Evolutionary conservation across 2,329 filamentous ascomycete genomes (phyloP).

Genomic region (Lasiodiplodia sp.): DNA sequence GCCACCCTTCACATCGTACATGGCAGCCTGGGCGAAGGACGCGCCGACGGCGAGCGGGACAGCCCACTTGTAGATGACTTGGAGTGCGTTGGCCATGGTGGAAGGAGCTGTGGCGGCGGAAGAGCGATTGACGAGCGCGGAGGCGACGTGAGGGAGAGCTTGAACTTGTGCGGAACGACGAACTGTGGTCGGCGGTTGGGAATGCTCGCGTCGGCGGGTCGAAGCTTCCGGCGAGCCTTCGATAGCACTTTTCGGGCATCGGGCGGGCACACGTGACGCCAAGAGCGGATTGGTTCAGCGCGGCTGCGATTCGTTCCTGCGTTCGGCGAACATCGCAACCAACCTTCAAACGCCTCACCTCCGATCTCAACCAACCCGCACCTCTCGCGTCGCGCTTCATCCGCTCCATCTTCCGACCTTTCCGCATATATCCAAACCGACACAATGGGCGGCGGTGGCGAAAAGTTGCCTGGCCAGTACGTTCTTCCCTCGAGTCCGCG

Average conservation of each 20-base stretch:
- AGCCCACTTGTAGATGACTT: slow-evolving; percentile 71
- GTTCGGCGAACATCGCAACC: slow-evolving; percentile 25
- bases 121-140: slow-evolving; percentile 2
- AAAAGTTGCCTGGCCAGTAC: slow-evolving; percentile 35
- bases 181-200: background rate
- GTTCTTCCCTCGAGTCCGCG: slow-evolving; percentile 15
- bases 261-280: slow-evolving; percentile 29
- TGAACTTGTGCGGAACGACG: background rate
- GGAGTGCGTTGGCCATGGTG: slow-evolving; percentile 36
- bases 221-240: slow-evolving; percentile 20
- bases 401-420: slow-evolving; percentile 8
- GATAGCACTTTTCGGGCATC: slow-evolving; percentile 29
- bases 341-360: slow-evolving; percentile 8
- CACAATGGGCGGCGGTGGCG: slow-evolving; percentile 34
- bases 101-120: background rate
- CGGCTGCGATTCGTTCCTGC: slow-evolving; percentile 23
- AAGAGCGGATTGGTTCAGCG: slow-evolving; percentile 27
- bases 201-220: slow-evolving; percentile 14
- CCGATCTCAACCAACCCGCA: background rate
- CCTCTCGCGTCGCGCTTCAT: slow-evolving; percentile 7
- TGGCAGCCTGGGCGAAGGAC: slow-evolving; percentile 74
- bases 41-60: slow-evolving; percentile 76
- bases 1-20: slow-evolving; percentile 98
- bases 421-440: slow-evolving; percentile 7
- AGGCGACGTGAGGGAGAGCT: background rate